Percentiles rank a stretch among this genome's conserved stretches.
phyloP scores from a whole-genome alignment of 2,329 filamentous ascomycete species.

The Rhynchosporium agropyri region DNA sequence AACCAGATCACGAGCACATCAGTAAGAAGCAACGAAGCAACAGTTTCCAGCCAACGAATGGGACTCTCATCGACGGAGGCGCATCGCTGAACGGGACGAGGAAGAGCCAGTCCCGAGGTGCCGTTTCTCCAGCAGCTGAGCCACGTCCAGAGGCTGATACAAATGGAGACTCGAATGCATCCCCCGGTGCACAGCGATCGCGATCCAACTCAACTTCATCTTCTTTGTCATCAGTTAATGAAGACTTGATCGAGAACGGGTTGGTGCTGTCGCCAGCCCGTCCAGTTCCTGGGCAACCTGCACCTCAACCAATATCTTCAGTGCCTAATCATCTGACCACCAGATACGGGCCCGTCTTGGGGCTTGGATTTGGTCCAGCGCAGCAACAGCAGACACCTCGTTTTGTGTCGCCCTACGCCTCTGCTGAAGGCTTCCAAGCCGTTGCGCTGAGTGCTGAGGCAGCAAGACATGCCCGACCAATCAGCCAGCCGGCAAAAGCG shows the following conservation, averaged over 20 bases:
- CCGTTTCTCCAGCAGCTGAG: slow-evolving; percentile 1
- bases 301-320: slow-evolving; percentile 1
- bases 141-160: slow-evolving; percentile 3
- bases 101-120: slow-evolving; percentile 16
- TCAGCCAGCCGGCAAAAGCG: slow-evolving; percentile 29
- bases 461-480: slow-evolving; percentile 35
- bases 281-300: not conserved
- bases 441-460: slow-evolving; percentile 37
- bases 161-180: slow-evolving; percentile 18
- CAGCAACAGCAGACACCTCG: slow-evolving; percentile 21
- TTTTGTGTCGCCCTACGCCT: slow-evolving; percentile 33
- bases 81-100: slow-evolving; percentile 9
- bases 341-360: slow-evolving; percentile 8
- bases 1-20: slow-evolving; percentile 28
- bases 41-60: slow-evolving; percentile 27
- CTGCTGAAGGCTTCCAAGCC: slow-evolving; percentile 32
- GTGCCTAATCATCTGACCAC: slow-evolving; percentile 7
- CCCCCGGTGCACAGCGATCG: slow-evolving; percentile 26
- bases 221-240: slow-evolving; percentile 45
- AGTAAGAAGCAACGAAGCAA: slow-evolving; percentile 38
- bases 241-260: slow-evolving; percentile 33
- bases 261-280: slow-evolving; percentile 11
- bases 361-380: slow-evolving; percentile 24
- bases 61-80: slow-evolving; percentile 30
- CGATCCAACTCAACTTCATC: slow-evolving; percentile 43